These are phyloP conservation scores for Naganishia onofrii DNA, from an alignment of 768 basidiomycete species.

Conservation along the genomic window DNA sequence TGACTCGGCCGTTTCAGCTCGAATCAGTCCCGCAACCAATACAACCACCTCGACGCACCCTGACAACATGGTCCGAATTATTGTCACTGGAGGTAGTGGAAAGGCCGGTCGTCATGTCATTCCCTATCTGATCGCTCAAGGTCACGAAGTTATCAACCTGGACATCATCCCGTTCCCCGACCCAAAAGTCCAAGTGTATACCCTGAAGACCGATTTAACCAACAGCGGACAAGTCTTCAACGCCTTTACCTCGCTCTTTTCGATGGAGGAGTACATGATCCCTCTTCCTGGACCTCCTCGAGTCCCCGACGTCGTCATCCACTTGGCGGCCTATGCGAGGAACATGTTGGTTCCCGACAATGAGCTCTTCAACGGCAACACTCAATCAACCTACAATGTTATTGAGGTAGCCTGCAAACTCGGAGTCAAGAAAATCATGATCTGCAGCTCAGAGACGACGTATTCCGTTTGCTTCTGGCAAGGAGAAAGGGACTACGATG, in stretches of 20 bases:
- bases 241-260: constrained; percentile 43
- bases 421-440: constrained; percentile 47
- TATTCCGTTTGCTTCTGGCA: constrained; percentile 51
- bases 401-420: constrained; percentile 49
- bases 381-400: constrained; percentile 46
- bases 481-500: constrained; percentile 44
- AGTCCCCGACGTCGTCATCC: constrained; percentile 43
- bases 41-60: neutral
- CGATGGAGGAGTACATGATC: constrained; percentile 42
- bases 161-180: constrained; percentile 45
- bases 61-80: constrained; percentile 37
- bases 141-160: constrained; percentile 49
- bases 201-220: constrained; percentile 48
- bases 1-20: neutral
- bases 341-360: constrained; percentile 48
- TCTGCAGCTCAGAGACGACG: constrained; percentile 45
- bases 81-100: constrained; percentile 49
- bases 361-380: constrained; percentile 43
- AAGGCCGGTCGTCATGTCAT: constrained; percentile 49
- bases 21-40: neutral
- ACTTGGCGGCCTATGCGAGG: constrained; percentile 49
- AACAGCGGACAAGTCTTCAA: constrained; percentile 50
- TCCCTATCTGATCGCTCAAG: constrained; percentile 45
- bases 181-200: constrained; percentile 39
- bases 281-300: constrained; percentile 29